Evolutionary conservation across 148 eudicot genomes (phyloP).

Genomic region (Diospyros lotus): DNA sequence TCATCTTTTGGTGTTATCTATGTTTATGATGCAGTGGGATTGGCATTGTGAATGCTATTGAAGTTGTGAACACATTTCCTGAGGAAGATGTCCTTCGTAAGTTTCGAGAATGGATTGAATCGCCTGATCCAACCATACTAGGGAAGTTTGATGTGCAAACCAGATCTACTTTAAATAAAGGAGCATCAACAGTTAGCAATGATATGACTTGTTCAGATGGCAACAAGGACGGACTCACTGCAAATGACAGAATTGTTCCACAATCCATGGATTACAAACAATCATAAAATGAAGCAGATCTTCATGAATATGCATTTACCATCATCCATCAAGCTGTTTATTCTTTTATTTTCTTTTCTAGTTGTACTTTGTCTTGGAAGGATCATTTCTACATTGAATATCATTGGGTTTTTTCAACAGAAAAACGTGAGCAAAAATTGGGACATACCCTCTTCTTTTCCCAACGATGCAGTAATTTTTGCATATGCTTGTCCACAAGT

Average conservation of each 20-base stretch:
- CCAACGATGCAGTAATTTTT: conserved; percentile 73
- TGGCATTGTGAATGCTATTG: conserved; percentile 98
- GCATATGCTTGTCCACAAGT: conserved; percentile 89
- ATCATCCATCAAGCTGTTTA: background rate
- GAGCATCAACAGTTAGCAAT: conserved; percentile 33
- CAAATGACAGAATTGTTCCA: conserved; percentile 22
- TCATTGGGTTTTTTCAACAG: conserved; percentile 34
- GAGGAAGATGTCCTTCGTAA: conserved; percentile 74
- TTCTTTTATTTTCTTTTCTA: background rate
- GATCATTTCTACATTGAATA: background rate
- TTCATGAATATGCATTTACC: conserved; percentile 95
- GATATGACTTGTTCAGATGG: conserved; percentile 18
- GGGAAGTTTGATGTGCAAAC: conserved; percentile 49
- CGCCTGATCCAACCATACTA: conserved; percentile 89
- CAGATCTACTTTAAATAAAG: conserved; percentile 42
- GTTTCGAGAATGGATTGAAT: conserved; percentile 95
- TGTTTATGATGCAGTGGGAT: conserved; percentile 56
- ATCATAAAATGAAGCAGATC: conserved; percentile 34
- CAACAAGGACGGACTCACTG: conserved; percentile 30
- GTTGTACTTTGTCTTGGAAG: conserved; percentile 9
- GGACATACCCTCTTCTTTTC: conserved; percentile 85
- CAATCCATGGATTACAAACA: conserved; percentile 22
- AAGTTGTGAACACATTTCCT: conserved; percentile 95
- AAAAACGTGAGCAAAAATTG: conserved; percentile 99
- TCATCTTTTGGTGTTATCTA: background rate